Base-by-base conservation (phyloP, 2,329 filamentous ascomycete species). In the Torrubiella hemipterigena region DNA sequence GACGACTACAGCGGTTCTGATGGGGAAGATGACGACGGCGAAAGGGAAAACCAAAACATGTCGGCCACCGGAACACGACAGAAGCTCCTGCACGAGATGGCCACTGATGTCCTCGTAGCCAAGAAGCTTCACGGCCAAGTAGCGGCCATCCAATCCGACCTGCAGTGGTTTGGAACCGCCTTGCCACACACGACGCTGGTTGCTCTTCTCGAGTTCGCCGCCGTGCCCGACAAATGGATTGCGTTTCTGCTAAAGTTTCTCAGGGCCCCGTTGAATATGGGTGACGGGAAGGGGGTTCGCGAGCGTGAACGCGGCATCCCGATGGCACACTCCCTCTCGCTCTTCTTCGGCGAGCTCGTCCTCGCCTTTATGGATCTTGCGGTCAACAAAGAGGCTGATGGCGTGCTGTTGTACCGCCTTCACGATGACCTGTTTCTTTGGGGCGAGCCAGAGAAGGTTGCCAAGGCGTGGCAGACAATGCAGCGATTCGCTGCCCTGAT, bases 391-490 rank as follows among this genome's bases (percentile, higher is more conserved):
- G 51, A 53, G 10, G 67, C 71, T 1, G 41, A 58, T 11, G 70
- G 70, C 0, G 53, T 55, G 2, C 58, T 63, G 16, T 52, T 78
- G 20, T 73, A 73, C 40, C 65, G 73, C 7, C 55, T 77, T 24
- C 69, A 77, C 38, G 74, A 79, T 42, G 73, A 78, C 44, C 65
- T 77, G 38, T 78, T 73, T 72, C 67, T 77, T 38, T 77, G 71
- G 69, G 67, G 69, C 6, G 52, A 61, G 9, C 58, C 67, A 19
- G 37, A 54, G 6, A 59, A 54, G 11, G 69, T 65, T 31, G 51
- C 56, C 17, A 52, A 56, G 23, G 69, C 65, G 2, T 77, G 71
- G 72, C 40, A 55, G 16, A 56, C 63, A 3, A 65, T 76, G 44
- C 54, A 55, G 6, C 47, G 56, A 11, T 77, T 74, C 40, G 50